These are phyloP conservation scores for Sporothrix schenckii DNA, from an alignment of 2,329 filamentous ascomycete genomes.

Conservation along the genomic window DNA sequence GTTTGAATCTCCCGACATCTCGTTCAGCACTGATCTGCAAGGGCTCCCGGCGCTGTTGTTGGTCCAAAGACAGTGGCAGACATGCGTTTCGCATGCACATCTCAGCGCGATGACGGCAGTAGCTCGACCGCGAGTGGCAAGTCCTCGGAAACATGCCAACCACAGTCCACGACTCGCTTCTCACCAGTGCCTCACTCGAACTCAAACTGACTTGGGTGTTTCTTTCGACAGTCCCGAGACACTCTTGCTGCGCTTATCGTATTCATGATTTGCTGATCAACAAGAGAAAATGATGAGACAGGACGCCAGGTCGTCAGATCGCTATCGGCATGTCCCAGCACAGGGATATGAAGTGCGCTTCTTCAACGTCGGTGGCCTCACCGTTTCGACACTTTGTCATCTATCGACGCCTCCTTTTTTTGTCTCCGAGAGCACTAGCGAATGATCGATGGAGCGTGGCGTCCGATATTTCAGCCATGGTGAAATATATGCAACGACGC, in stretches of 20 bases:
- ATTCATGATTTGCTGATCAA: constrained; percentile 4
- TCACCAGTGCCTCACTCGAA: not conserved
- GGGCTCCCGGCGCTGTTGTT: constrained; percentile 15
- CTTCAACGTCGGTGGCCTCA: not conserved
- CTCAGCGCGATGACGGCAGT: constrained; percentile 8
- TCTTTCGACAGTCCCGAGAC: not conserved
- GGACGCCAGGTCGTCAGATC: not conserved
- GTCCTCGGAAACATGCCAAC: constrained; percentile 23
- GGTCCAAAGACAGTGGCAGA: not conserved
- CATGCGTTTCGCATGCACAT: not conserved
- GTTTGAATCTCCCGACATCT: constrained; percentile 11
- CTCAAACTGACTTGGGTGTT: not conserved
- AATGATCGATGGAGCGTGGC: not conserved
- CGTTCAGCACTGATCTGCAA: constrained; percentile 24
- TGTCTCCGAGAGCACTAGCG: not conserved
- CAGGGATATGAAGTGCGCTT: not conserved
- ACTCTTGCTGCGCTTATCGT: not conserved
- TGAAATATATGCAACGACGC: not conserved
- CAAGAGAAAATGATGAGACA: not conserved
- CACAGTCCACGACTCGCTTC: not conserved
- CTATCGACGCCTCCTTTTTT: not conserved
- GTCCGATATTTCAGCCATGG: not conserved
- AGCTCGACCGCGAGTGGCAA: constrained; percentile 15
- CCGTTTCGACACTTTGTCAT: not conserved
- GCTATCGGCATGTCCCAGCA: not conserved